phyloP scores from a whole-genome alignment of 257 asterid genomes.

The Forsythia suspensa region DNA sequence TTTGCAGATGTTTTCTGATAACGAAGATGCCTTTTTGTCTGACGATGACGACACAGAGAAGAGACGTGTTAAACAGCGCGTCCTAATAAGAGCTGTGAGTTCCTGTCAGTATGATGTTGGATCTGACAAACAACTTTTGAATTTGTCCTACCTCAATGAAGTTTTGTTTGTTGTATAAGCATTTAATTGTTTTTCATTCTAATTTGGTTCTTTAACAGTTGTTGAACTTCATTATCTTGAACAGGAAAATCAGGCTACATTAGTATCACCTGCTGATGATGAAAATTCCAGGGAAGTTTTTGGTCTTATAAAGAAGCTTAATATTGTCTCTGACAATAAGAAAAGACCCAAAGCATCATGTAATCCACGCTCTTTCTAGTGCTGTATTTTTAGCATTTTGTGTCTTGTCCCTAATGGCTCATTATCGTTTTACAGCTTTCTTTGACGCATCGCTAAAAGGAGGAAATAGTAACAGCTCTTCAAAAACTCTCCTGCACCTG shows the following conservation, averaged over 20 bases:
- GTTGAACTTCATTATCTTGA: conserved; percentile 21
- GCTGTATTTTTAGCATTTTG: background rate
- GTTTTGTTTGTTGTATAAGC: background rate
- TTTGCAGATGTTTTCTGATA: conserved; percentile 59
- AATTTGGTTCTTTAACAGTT: background rate
- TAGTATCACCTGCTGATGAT: conserved; percentile 67
- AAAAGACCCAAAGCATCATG: conserved; percentile 73
- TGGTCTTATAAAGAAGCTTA: conserved; percentile 84
- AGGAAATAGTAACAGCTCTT: conserved; percentile 47
- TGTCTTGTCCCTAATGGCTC: conserved; percentile 24
- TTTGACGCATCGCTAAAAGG: conserved; percentile 70
- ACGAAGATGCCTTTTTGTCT: conserved; percentile 77
- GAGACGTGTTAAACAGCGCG: conserved; percentile 48
- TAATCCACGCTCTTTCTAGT: conserved; percentile 36
- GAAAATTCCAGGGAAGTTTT: conserved; percentile 81
- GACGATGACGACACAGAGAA: conserved; percentile 68
- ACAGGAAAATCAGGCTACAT: conserved; percentile 61
- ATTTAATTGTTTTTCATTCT: conserved; percentile 1
- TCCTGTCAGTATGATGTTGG: background rate
- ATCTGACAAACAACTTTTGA: conserved; percentile 5
- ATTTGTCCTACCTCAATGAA: background rate
- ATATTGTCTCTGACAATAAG: conserved; percentile 61
- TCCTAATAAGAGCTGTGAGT: conserved; percentile 64
- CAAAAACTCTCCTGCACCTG: conserved; percentile 41
- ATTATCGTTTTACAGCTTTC: conserved; percentile 58